Conservation (phyloP, 106 monocot species). For the Ottelia alismoides region DNA sequence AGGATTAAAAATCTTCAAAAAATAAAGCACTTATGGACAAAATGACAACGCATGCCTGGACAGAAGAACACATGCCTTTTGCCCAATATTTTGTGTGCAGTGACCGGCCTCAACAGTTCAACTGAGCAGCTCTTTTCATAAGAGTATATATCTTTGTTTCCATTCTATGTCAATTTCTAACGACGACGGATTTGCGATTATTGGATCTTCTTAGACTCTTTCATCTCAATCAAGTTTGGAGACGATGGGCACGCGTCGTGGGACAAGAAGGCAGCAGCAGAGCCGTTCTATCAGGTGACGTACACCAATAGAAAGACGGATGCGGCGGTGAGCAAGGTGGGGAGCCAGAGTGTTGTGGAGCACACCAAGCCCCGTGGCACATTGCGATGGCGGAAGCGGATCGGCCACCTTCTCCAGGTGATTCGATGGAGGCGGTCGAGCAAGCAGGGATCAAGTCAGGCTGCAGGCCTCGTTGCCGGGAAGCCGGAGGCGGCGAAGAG, state of each 20-base stretch:
- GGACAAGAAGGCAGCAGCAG: slow-evolving; percentile 11
- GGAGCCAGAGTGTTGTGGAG: slow-evolving; percentile 20
- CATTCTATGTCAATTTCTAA: no score
- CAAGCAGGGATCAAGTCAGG: slow-evolving; percentile 6
- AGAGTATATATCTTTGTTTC: no score
- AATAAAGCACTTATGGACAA: no score
- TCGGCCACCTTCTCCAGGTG: slow-evolving; percentile 41
- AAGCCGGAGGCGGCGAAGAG: neutral
- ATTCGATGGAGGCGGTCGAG: slow-evolving; percentile 32
- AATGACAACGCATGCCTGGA: no score
- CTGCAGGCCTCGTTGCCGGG: slow-evolving; percentile 6
- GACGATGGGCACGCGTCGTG: slow-evolving; percentile 31
- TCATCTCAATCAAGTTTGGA: slow-evolving; percentile 70
- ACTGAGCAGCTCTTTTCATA: no score
- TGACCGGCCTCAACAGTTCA: no score
- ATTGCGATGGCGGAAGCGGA: slow-evolving; percentile 35
- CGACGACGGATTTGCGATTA: no score
- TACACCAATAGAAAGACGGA: neutral
- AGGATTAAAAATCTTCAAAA: no score
- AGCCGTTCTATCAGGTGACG: neutral
- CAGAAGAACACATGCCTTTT: no score
- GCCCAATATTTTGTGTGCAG: no score
- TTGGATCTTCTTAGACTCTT: slow-evolving; percentile 33
- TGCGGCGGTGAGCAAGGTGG: neutral
- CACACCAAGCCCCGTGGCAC: slow-evolving; percentile 10